Conservation (phyloP, 2,329 filamentous ascomycete species). For the Diaporthe batatas region DNA sequence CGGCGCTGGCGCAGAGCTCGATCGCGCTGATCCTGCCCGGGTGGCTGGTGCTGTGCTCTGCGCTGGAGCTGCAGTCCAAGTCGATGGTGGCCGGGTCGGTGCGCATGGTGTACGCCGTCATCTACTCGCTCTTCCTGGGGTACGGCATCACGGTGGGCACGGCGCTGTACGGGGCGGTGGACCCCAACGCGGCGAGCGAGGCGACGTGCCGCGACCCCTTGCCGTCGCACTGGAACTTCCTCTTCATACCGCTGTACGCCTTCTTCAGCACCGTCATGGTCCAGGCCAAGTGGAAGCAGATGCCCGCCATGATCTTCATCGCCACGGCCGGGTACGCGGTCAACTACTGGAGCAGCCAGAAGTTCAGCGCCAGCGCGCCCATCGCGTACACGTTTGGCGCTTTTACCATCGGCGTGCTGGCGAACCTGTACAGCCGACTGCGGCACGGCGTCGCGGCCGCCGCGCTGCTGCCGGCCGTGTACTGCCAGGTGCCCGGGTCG, state of each 20-base stretch:
- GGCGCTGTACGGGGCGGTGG: conserved; percentile 72
- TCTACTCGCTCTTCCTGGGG: conserved; percentile 79
- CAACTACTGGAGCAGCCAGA: conserved; percentile 77
- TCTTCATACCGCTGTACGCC: conserved; percentile 78
- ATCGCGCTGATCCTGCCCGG: conserved; percentile 82
- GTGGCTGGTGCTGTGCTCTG: conserved; percentile 70
- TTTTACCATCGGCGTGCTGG: conserved; percentile 80
- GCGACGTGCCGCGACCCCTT: conserved; percentile 59
- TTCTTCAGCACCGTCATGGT: conserved; percentile 72
- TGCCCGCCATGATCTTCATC: conserved; percentile 81
- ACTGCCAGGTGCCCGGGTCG: conserved; percentile 75
- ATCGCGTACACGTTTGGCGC: conserved; percentile 84
- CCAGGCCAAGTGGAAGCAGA: conserved; percentile 84
- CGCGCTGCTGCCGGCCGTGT: conserved; percentile 88
- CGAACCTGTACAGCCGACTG: conserved; percentile 81
- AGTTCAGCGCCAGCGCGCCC: conserved; percentile 78
- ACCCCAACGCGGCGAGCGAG: conserved; percentile 63
- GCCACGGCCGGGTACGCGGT: conserved; percentile 80
- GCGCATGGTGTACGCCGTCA: conserved; percentile 80
- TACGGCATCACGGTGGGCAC: conserved; percentile 79
- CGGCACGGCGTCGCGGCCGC: conserved; percentile 86
- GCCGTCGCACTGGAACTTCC: conserved; percentile 60
- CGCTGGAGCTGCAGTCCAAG: conserved; percentile 76
- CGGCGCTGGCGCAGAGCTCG: conserved; percentile 77
- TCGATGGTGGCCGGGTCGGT: conserved; percentile 79